Evolutionary conservation across 2,329 filamentous ascomycete genomes (phyloP), one percentile per base, ranked within the genome.

Genomic region (Beauveria bassiana): DNA sequence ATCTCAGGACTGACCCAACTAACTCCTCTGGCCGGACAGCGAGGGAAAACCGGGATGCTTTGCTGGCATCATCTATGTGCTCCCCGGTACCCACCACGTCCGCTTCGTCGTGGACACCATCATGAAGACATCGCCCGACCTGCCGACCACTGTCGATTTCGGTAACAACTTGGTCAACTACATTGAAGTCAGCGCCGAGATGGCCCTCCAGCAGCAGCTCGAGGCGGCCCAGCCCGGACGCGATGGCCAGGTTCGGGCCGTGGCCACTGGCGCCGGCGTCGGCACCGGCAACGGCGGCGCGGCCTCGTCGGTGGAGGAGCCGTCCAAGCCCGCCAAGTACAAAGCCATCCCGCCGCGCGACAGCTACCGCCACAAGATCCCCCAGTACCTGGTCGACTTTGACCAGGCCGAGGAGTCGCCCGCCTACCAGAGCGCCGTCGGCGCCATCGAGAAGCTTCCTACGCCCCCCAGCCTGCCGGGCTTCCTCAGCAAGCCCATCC

Each of bases 101-200:
- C 93, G 96, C 71, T 99, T 98, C 77, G 83, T 99, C 67, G 92
- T 97, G 56, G 93, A 98, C 75, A 90, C 90, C 62, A 88, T 93
- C 70, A 96, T 97, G 91, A 85, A 88, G 71, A 95, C 92, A 16
- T 95, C 91, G 18, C 86, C 90, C 63, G 86, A 89, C 65, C 81
- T 97, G 61, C 93, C 95, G 16, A 98, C 95, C 0, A 96, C 95
- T 1, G 95, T 99, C 62, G 95, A 99, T 73, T 97, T 96, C 73
- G 96, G 92, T 66, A 98, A 98, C 77, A 96, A 96, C 71, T 81
- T 99, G 20, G 93, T 99, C 75, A 99, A 99, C 76, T 99, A 98
- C 73, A 91, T 99, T 70, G 95, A 99, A 77, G 90, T 98, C 64
- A 90, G 84, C 68, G 86, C 90, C 42, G 88, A 92, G 61, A 88